Evolutionary conservation across 768 basidiomycete genomes (phyloP).

Genomic region (Trametopsis cervina): DNA sequence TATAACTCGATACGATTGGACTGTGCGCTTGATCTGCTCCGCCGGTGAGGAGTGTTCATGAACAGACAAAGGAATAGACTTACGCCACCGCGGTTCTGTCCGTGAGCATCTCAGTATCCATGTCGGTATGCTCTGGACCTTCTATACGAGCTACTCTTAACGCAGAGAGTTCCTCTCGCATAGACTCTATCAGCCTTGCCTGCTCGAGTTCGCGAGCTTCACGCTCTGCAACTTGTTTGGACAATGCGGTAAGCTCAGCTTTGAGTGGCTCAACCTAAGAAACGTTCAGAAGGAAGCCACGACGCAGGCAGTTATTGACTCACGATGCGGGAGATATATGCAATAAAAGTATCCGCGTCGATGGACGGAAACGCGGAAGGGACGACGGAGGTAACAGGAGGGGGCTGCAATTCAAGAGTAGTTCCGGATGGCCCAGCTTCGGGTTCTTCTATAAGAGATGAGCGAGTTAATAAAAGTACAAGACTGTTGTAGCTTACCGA

Average conservation of each 20-base stretch:
- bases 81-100: background rate
- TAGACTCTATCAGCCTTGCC: background rate
- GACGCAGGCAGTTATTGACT: too few relatives aligned
- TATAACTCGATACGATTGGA: too few relatives aligned
- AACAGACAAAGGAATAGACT: background rate
- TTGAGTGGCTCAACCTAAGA: slow-evolving; percentile 34
- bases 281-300: too few relatives aligned
- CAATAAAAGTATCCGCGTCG: background rate
- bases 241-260: slow-evolving; percentile 34
- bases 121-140: background rate
- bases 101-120: background rate
- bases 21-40: too few relatives aligned
- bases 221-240: slow-evolving; percentile 10
- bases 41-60: too few relatives aligned
- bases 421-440: slow-evolving; percentile 23
- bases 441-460: slow-evolving; percentile 6
- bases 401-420: slow-evolving; percentile 13
- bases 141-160: background rate
- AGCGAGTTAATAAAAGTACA: background rate
- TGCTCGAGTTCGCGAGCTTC: slow-evolving; percentile 13
- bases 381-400: too few relatives aligned
- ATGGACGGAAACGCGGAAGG: background rate
- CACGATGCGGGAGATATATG: background rate
- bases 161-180: slow-evolving; percentile 3
- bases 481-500: background rate